These are phyloP conservation scores for Aspergillus ibericus DNA, from an alignment of 2,329 filamentous ascomycete species.

Conservation along the genomic window DNA sequence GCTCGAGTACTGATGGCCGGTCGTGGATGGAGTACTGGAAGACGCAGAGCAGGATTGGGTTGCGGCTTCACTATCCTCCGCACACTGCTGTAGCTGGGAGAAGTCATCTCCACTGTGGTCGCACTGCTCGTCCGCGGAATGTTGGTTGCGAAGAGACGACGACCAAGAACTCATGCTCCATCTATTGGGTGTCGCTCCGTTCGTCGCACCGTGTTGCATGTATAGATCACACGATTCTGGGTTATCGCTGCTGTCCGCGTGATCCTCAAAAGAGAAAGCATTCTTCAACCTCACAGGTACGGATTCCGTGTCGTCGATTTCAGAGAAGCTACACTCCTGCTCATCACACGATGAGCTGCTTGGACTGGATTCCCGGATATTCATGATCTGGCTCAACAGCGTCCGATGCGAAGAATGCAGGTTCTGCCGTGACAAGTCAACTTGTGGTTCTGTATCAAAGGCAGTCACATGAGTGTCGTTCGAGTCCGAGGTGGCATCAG, in stretches of 20 bases:
- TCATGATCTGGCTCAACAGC: constrained; percentile 51
- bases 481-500: constrained; percentile 59
- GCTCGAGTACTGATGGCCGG: constrained; percentile 21
- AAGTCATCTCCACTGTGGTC: constrained; percentile 40
- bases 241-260: constrained; percentile 31
- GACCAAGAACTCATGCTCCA: constrained; percentile 50
- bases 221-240: constrained; percentile 28
- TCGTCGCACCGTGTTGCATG: constrained; percentile 19
- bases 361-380: constrained; percentile 49
- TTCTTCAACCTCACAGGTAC: constrained; percentile 57
- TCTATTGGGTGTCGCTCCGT: constrained; percentile 30
- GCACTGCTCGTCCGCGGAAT: constrained; percentile 35
- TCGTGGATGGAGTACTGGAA: constrained; percentile 41
- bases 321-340: constrained; percentile 42
- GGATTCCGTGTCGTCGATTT: constrained; percentile 54
- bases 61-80: constrained; percentile 29
- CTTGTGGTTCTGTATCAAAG: constrained; percentile 72
- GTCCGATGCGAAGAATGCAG: constrained; percentile 38
- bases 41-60: constrained; percentile 38
- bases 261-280: constrained; percentile 44
- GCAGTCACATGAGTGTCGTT: constrained; percentile 60
- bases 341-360: constrained; percentile 43
- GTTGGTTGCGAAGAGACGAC: constrained; percentile 41
- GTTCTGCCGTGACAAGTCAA: constrained; percentile 48
- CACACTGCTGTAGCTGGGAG: constrained; percentile 28